A percentile compares a stretch with the other conserved stretches of the same genome.
phyloP scores from a whole-genome alignment of 352 stramenopile genomes.

The Pythium sp. region DNA sequence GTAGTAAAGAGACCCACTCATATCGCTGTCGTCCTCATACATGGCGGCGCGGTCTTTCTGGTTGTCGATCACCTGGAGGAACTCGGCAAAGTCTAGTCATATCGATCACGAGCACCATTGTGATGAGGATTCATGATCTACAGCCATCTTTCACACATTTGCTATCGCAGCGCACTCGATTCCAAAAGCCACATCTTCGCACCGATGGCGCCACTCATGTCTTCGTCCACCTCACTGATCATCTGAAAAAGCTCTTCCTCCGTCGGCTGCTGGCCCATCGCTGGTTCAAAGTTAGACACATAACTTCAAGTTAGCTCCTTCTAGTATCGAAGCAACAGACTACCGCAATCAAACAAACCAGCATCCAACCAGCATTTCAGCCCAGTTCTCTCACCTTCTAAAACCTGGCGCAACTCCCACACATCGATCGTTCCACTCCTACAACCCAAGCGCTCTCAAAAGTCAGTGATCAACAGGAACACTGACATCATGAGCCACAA shows the following conservation, averaged over 20 bases:
- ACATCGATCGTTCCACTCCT: constrained; percentile 95
- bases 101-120: background rate
- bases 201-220: constrained; percentile 95
- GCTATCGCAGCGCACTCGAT: background rate
- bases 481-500: no score
- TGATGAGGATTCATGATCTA: background rate
- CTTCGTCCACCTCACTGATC: constrained; percentile 89
- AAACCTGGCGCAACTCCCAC: constrained; percentile 89
- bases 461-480: no score
- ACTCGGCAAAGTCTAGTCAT: constrained; percentile 94
- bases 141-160: background rate
- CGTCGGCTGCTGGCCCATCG: constrained; percentile 97
- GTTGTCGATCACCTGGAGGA: constrained; percentile 97
- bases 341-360: background rate
- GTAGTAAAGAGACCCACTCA: constrained; percentile 62
- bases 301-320: background rate
- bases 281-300: constrained; percentile 20
- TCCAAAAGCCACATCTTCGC: no score
- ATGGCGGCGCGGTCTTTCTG: constrained; percentile 95
- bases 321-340: background rate
- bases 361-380: background rate
- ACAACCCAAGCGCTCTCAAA: no score
- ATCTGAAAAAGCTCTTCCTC: constrained; percentile 98
- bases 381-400: constrained; percentile 78
- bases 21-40: constrained; percentile 96